Conservation (phyloP, 768 basidiomycete species). For the Podaxis carcinomalis region DNA sequence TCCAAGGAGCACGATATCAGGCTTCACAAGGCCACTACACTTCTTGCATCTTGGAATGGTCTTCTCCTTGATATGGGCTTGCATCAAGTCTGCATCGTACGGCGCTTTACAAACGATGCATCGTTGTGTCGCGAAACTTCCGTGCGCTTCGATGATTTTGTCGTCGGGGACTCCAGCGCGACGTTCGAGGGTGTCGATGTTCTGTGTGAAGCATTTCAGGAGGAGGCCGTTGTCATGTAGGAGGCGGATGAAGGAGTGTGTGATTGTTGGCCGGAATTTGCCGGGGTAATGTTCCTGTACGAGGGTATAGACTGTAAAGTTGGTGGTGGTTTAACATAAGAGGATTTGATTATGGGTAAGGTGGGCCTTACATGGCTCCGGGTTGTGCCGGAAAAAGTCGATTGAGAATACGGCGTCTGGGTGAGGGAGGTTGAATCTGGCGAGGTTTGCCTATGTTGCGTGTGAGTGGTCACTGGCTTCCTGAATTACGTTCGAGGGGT, state of each 20-base stretch:
- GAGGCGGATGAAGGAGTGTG: constrained; percentile 88
- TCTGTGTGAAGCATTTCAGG: constrained; percentile 82
- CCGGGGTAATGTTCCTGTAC: constrained; percentile 94
- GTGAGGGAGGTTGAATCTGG: constrained; percentile 75
- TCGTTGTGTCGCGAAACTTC: constrained; percentile 83
- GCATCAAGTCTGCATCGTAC: constrained; percentile 68
- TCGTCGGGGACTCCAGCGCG: constrained; percentile 70
- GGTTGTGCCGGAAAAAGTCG: constrained; percentile 75
- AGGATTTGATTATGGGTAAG: neutral
- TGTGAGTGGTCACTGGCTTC: neutral
- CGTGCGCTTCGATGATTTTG: constrained; percentile 92
- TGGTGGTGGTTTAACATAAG: neutral
- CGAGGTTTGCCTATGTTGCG: constrained; percentile 63
- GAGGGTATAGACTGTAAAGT: constrained; percentile 70
- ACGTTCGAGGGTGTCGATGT: constrained; percentile 90
- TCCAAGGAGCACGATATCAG: constrained; percentile 95
- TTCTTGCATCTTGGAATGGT: constrained; percentile 61
- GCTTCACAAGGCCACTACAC: constrained; percentile 79
- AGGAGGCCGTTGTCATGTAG: constrained; percentile 68
- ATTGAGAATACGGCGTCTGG: constrained; percentile 97
- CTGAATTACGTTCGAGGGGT: neutral
- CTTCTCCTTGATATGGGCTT: constrained; percentile 52
- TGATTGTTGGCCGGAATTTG: constrained; percentile 78
- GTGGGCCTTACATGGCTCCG: constrained; percentile 62
- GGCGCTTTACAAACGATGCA: constrained; percentile 70